Base-by-base conservation (phyloP, 148 eudicot genomes). In the Fallopia convolvulus region DNA sequence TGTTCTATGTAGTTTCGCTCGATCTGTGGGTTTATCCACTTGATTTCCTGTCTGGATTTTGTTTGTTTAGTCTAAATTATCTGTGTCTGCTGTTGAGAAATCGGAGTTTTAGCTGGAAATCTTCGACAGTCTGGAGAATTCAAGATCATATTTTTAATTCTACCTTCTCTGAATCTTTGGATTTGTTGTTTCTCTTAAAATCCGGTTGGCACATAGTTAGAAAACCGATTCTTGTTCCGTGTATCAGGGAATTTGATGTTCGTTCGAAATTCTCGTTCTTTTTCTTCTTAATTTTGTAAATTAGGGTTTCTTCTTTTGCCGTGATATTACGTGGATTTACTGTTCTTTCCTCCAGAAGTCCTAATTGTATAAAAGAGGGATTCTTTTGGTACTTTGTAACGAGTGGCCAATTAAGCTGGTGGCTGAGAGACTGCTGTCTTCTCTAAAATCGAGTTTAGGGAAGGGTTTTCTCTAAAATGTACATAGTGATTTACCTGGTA, bases 301-400 rank as follows among this genome's bases (percentile, higher is more conserved):
- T 68, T 68, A 68, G 72, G 72, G 72, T 68, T 68, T 68, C 72
- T 68, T 68, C 20, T 15, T 61, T 30, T 26, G 61, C 61, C 20
- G 61, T 20, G n/a, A 52, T 13, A 60, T 4, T 21, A 2, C 32
- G 41, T 65, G 40, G 41, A 32, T 65, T 65, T 26, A 9, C 68
- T 26, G 10, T 56, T 56, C 63, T 2, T 56, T 8, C 12, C 33
- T 60, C 33, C 68, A 9, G 70, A 32, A 30, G n/a, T 32, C 41
- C 70, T 65, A 65, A 65, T 65, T 32, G 40, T 65, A 32, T 0
- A 65, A 32, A 30, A 65, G 70, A 30, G 17, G 26, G 21, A 32
- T 30, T 1, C 18, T 32, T 65, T 65, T 65, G 8, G 70, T 65
- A 32, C 70, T 32, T 32, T 11, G 46, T 33, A 15, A 39, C 46